A percentile compares a stretch with the other conserved stretches of the same genome.
Evolutionary conservation across 2,329 filamentous ascomycete species (phyloP).

Genomic region (Xylaria sp.): DNA sequence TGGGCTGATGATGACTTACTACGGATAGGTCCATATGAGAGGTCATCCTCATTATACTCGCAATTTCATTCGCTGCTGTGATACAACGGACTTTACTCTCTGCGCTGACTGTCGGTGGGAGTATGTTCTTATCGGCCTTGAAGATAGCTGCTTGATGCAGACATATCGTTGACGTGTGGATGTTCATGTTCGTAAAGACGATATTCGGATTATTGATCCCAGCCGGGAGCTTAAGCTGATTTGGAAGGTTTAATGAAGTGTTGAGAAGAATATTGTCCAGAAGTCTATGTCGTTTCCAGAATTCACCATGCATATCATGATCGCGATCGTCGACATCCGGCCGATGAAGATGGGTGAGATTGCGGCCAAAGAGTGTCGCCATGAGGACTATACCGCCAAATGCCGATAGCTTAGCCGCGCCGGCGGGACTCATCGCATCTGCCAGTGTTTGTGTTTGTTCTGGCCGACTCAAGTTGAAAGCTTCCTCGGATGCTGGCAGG

Average conservation of each 20-base stretch:
- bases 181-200: constrained; percentile 95
- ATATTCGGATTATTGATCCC: constrained; percentile 84
- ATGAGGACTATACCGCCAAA: constrained; percentile 85
- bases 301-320: constrained; percentile 88
- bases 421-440: constrained; percentile 75
- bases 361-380: constrained; percentile 90
- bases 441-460: constrained; percentile 76
- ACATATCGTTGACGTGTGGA: constrained; percentile 95
- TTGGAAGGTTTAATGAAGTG: constrained; percentile 83
- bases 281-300: constrained; percentile 91
- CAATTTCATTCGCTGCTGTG: constrained; percentile 91
- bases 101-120: constrained; percentile 79
- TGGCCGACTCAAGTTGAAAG: constrained; percentile 81
- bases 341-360: constrained; percentile 89
- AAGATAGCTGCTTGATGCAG: constrained; percentile 98
- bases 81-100: constrained; percentile 95
- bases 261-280: constrained; percentile 93
- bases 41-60: constrained; percentile 93
- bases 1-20: constrained; percentile 63
- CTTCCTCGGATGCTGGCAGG: constrained; percentile 84
- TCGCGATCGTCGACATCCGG: constrained; percentile 84
- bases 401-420: constrained; percentile 77
- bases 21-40: constrained; percentile 86
- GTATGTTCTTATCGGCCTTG: constrained; percentile 89
- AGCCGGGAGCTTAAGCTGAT: constrained; percentile 78